Evolutionary conservation across 176 grass and related monocot species (phyloP), one percentile per base, ranked within the genome.

Genomic region (Zizania latifolia): DNA sequence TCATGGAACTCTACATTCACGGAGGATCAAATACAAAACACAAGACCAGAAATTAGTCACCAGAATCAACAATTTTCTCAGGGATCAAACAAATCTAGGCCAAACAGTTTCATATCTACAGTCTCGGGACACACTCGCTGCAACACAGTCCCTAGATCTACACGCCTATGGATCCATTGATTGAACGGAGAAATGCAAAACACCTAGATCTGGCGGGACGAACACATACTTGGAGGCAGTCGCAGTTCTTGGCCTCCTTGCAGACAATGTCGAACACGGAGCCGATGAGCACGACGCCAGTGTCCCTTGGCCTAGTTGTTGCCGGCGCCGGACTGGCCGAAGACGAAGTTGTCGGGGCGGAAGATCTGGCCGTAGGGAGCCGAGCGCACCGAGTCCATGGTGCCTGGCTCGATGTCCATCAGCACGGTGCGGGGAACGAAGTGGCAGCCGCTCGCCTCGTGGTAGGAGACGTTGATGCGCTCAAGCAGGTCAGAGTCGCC

Each of bases 391-490:
- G 35, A 37, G 6, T 37, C 7, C 35, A 37, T 37, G 35, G 35
- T 37, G 35, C 35, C 93, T 0, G 93, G 93, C 56, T 96, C 89
- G 33, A 96, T 89, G 78, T 96, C 93, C 89, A 96, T 96, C 73
- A 96, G 86, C 19, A 96, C 93, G 16, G 89, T 89, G 58, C 93
- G 83, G 43, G 93, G 93, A 35, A 97, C 93, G 71, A 69, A 97
- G 57, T 87, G 74, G 1, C 90, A 85, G 48, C 87, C 87, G 57
- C 87, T 97, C 7, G 93, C 93, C 85, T 97, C 93, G 65, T 93
- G 93, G 88, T 97, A 97, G 83, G 92, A 96, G 35, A 96, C 93
- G 44, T 96, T 96, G 83, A 96, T 92, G 13, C 89, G 83, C 84
- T 96, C 93, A 28, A 96, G 81, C 81, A 96, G 89, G 50, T 96